Evolutionary conservation across 2,329 filamentous ascomycete genomes (phyloP).

Genomic region (Colletotrichum sp.): DNA sequence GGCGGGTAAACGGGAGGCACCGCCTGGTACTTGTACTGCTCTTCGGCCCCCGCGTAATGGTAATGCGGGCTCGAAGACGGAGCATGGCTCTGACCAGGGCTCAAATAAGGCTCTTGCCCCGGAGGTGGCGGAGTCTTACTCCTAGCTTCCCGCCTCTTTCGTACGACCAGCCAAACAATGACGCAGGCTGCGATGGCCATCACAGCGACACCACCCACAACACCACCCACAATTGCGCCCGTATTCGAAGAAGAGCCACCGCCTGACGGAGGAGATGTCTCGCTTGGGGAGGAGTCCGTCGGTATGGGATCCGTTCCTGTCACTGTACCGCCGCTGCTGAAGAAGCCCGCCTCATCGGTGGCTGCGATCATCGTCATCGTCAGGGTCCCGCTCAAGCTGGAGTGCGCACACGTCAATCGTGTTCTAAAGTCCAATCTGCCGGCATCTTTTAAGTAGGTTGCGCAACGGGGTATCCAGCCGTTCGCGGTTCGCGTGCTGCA

Average conservation of each 20-base stretch:
- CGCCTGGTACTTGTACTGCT: neutral
- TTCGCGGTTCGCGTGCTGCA: neutral
- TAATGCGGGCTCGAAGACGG: neutral
- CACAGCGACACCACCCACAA: neutral
- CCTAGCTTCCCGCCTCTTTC: neutral
- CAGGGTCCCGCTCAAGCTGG: neutral
- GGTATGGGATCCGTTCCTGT: neutral
- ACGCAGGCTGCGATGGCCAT: conserved; percentile 1
- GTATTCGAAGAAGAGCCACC: neutral
- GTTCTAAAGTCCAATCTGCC: neutral
- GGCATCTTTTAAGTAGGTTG: neutral
- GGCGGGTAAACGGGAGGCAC: neutral
- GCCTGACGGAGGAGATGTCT: neutral
- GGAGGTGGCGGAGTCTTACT: neutral
- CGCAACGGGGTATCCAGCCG: neutral
- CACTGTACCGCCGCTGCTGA: neutral
- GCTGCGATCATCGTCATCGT: neutral
- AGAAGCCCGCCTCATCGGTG: neutral
- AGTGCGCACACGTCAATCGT: neutral
- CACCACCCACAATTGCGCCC: neutral
- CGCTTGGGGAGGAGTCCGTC: neutral
- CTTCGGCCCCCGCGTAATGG: neutral
- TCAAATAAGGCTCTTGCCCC: neutral
- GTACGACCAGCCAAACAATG: neutral
- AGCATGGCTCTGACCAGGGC: neutral